Evolutionary conservation across 345 rosid species (phyloP).

Genomic region (Dipteronia sinensis): DNA sequence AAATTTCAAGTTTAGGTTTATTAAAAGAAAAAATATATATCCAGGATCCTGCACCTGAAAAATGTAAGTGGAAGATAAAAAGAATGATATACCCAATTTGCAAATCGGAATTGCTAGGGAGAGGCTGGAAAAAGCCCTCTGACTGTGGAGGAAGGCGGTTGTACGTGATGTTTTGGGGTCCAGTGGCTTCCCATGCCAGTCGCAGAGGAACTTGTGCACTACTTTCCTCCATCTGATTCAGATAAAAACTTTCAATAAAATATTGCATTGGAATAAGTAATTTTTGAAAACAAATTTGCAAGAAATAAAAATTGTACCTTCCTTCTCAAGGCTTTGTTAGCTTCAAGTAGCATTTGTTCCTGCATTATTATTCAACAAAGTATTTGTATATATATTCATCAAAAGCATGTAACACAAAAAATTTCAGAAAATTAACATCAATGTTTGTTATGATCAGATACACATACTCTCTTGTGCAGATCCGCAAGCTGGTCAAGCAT

Average conservation of each 20-base stretch:
- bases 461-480: constrained; percentile 55
- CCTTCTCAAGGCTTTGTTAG: constrained; percentile 42
- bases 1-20: too few species aligned
- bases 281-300: too few species aligned
- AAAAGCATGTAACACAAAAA: neutral
- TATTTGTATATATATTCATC: neutral
- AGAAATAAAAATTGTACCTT: constrained; percentile 36
- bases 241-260: too few species aligned
- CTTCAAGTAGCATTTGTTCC: constrained; percentile 53
- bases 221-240: constrained; percentile 49
- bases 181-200: constrained; percentile 47
- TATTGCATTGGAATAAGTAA: neutral
- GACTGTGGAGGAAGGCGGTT: constrained; percentile 36
- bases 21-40: too few species aligned
- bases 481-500: constrained; percentile 52
- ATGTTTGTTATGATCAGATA: neutral
- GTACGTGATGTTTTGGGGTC: constrained; percentile 25
- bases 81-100: constrained; percentile 50
- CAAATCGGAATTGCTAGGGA: constrained; percentile 34
- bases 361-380: constrained; percentile 11
- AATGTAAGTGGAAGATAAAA: too few species aligned
- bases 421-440: neutral
- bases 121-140: constrained; percentile 49
- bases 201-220: constrained; percentile 30
- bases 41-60: too few species aligned